Percentiles rank a stretch among this genome's conserved stretches.
Evolutionary conservation across 306 rosid species (phyloP).

Genomic region (Fragaria nilgerrensis): DNA sequence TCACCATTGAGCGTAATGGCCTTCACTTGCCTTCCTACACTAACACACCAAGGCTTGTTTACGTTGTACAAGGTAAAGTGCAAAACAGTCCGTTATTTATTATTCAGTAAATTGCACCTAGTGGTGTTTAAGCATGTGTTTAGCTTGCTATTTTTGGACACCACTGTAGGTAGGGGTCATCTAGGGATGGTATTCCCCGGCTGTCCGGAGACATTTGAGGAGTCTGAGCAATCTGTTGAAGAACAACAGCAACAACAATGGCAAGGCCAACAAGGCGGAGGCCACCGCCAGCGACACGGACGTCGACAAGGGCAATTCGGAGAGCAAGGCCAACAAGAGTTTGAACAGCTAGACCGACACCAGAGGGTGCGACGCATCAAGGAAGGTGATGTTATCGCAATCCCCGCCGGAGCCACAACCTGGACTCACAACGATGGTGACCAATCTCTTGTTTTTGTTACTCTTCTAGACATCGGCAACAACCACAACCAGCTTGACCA

Average conservation of each 20-base stretch:
- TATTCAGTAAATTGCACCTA: background rate
- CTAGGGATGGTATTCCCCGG: constrained; percentile 28
- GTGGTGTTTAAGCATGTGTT: background rate
- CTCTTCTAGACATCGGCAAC: constrained; percentile 45
- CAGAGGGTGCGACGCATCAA: constrained; percentile 33
- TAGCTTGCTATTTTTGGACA: background rate
- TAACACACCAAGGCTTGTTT: constrained; percentile 38
- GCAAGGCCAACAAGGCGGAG: background rate
- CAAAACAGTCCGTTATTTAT: background rate
- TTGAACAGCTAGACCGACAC: constrained; percentile 26
- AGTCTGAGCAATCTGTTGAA: constrained; percentile 19
- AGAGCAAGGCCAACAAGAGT: background rate
- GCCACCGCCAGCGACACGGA: background rate
- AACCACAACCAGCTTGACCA: constrained; percentile 52
- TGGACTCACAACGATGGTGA: constrained; percentile 41
- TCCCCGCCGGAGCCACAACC: constrained; percentile 36
- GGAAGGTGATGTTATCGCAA: constrained; percentile 39
- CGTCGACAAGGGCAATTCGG: background rate
- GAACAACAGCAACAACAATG: background rate
- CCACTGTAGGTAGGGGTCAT: constrained; percentile 18
- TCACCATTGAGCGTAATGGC: constrained; percentile 38
- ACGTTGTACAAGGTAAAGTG: constrained; percentile 31
- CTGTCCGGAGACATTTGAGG: constrained; percentile 47
- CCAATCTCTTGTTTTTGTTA: constrained; percentile 27
- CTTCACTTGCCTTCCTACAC: constrained; percentile 52